Conservation (phyloP, 441 rosid genomes). For the Erysimum cheiri region DNA sequence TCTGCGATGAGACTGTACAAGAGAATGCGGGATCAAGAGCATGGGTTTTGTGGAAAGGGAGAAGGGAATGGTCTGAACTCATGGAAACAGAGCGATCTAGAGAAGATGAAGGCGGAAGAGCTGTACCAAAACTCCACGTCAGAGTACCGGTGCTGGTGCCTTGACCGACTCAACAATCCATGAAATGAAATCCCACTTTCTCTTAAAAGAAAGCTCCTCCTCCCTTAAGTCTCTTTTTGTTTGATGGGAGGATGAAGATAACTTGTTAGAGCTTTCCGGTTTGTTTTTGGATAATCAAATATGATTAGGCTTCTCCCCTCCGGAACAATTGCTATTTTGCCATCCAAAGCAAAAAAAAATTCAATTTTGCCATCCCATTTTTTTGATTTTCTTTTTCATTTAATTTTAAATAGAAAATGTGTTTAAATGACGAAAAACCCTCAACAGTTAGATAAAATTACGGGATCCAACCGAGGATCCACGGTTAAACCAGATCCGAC, state of each 20-base stretch:
- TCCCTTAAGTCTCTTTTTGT: background rate
- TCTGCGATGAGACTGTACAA: slow-evolving; percentile 77
- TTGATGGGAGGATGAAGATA: background rate
- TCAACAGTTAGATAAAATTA: no score
- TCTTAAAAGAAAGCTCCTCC: slow-evolving; percentile 15
- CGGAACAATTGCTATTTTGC: no score
- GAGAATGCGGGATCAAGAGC: slow-evolving; percentile 64
- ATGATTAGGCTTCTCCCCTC: slow-evolving; percentile 22
- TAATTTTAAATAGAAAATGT: no score
- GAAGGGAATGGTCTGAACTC: slow-evolving; percentile 45
- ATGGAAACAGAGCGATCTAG: slow-evolving; percentile 58
- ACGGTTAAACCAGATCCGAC: no score
- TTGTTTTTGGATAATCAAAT: slow-evolving; percentile 16
- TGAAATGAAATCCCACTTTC: slow-evolving; percentile 28
- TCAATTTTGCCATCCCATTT: no score
- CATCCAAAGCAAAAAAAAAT: no score
- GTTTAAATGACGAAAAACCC: no score
- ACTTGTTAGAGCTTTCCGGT: background rate
- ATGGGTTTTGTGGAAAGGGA: slow-evolving; percentile 38
- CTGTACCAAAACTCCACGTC: slow-evolving; percentile 60
- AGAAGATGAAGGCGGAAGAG: slow-evolving; percentile 63
- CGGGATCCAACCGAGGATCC: no score
- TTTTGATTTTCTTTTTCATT: no score
- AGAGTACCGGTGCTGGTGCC: slow-evolving; percentile 73
- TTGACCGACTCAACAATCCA: slow-evolving; percentile 44